Evolutionary conservation across 495 filamentous ascomycete species (phyloP).

Genomic region (Glonium stellatum): DNA sequence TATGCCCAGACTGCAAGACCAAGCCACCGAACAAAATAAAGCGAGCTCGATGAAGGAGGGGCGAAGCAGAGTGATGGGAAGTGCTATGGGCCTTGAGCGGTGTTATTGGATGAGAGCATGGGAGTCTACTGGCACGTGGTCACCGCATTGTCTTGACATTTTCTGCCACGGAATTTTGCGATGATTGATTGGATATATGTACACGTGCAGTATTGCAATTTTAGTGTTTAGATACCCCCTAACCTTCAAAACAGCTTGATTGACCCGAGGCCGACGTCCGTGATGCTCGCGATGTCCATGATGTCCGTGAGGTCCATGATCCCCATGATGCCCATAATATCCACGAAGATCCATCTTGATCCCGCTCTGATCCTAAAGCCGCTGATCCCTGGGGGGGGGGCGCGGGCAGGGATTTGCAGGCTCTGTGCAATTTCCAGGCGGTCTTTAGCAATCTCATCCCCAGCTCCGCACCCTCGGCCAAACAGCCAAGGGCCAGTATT

Average conservation of each 20-base stretch:
- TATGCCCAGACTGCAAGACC: constrained; percentile 73
- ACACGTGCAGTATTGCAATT: neutral
- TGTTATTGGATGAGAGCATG: neutral
- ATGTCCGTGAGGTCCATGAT: too few relatives aligned
- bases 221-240: neutral
- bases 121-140: neutral
- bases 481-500: neutral
- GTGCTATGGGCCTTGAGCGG: neutral
- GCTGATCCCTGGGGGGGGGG: neutral
- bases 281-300: too few relatives aligned
- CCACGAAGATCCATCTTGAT: too few relatives aligned
- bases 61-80: neutral
- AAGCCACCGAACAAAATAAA: constrained; percentile 33
- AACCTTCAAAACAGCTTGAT: neutral
- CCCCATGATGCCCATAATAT: too few relatives aligned
- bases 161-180: too few relatives aligned
- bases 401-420: neutral
- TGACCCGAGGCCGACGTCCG: too few relatives aligned
- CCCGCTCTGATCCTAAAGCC: neutral
- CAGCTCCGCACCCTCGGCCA: neutral
- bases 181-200: neutral
- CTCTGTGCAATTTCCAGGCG: neutral
- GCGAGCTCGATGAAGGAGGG: constrained; percentile 17
- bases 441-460: neutral
- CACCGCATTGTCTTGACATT: neutral